Conservation (phyloP, 2,329 filamentous ascomycete species). For the Grosmannia serpens region DNA sequence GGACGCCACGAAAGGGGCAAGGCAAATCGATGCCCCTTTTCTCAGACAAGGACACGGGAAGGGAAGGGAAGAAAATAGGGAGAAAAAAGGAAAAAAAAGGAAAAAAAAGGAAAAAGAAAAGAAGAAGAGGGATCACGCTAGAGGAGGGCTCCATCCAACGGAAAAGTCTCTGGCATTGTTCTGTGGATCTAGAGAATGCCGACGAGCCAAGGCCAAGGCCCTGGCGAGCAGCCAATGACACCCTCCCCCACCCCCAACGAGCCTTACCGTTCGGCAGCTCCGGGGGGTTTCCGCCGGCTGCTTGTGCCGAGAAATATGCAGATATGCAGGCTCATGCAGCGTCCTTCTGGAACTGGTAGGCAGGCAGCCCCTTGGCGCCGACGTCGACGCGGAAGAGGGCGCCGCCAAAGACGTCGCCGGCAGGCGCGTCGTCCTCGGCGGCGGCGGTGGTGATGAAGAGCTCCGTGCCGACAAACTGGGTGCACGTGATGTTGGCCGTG, state of each 20-base stretch:
- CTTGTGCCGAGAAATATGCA: too few relatives aligned
- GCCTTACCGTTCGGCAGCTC: too few relatives aligned
- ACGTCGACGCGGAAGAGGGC: constrained; percentile 69
- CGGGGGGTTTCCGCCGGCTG: too few relatives aligned
- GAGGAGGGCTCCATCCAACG: background rate
- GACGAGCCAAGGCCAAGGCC: too few relatives aligned
- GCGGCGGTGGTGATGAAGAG: constrained; percentile 70
- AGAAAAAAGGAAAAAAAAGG: background rate
- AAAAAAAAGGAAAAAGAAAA: background rate
- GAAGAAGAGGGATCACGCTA: background rate
- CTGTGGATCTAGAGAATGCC: too few relatives aligned
- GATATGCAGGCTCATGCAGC: background rate
- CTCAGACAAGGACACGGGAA: too few relatives aligned
- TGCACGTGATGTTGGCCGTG: constrained; percentile 70
- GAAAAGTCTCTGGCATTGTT: too few relatives aligned
- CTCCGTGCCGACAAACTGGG: constrained; percentile 62
- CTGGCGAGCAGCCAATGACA: too few relatives aligned
- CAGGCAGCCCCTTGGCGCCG: constrained; percentile 52
- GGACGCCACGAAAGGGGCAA: too few relatives aligned
- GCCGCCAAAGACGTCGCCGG: constrained; percentile 54
- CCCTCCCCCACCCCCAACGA: too few relatives aligned
- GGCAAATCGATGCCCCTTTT: too few relatives aligned
- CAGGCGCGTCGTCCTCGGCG: constrained; percentile 50
- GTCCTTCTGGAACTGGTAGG: constrained; percentile 46
- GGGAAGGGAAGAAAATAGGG: background rate